Base-by-base conservation (phyloP, 768 basidiomycete species). In the Agaricus sinodeliciosus region DNA sequence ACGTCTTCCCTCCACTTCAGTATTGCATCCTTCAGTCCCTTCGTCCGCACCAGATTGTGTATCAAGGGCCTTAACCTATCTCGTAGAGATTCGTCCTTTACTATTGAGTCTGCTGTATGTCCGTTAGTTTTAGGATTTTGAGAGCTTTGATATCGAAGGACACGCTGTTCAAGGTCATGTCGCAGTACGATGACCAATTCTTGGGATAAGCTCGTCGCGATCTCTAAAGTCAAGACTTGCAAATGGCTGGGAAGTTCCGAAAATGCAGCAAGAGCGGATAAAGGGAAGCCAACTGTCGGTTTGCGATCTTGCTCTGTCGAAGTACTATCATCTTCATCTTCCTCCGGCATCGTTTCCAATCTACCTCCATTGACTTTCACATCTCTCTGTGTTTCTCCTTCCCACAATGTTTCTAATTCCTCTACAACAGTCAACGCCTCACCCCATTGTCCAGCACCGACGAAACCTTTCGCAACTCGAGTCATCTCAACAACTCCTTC, bases 361-460 rank as follows among this genome's bases (percentile, higher is more conserved):
- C 55, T 25, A 49, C 43, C 9, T 40, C 49, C 36, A 43, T 31
- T 44, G 5, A 41, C 48, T 22, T 35, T 50, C 25, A 3, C 47
- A 39, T 40, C 48, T 16, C 22, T 44, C 26, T 16, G 25, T n/a
- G 16, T 15, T 40, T 42, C 25, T 1, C 59, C 63, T 11, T 75
- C 67, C 80, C 84, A 85, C 59, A 88, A 66, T 44, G 66, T 68
- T 50, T 85, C 76, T 56, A 93, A 65, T 46, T 81, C 77, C 44
- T 90, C 83, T 35, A 91, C 78, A 15, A 93, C 74, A 43, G 77
- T 78, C 51, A 97, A 69, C 6, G 93, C 93, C 51, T 90, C 87
- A 12, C 81, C 80, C 88, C 91, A 97, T 58, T 96, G 90, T 0
- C 90, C 92, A 16, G 84, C 84, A 44, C 75, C 76, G n/a, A 94